These are phyloP conservation scores for Huntiella abstrusa DNA, from an alignment of 2,329 filamentous ascomycete species.

Conservation along the genomic window DNA sequence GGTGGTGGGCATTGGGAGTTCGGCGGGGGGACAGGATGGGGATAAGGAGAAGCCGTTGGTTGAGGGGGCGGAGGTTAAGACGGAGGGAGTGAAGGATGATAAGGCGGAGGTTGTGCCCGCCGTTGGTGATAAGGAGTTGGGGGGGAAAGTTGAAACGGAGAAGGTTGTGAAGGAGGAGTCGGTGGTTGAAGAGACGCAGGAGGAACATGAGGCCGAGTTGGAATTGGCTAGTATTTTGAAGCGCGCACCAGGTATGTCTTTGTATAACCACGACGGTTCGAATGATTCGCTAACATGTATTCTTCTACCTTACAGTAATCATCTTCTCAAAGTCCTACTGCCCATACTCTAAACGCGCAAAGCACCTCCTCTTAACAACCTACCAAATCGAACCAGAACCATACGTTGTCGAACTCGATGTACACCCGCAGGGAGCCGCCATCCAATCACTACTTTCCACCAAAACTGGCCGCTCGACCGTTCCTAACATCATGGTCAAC, in stretches of 20 bases:
- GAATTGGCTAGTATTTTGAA: conserved; percentile 68
- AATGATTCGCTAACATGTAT: conserved; percentile 1
- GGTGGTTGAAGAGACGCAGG: conserved; percentile 27
- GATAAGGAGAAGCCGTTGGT: conserved; percentile 19
- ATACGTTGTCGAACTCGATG: conserved; percentile 77
- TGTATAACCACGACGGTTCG: conserved; percentile 4
- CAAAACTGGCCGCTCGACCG: conserved; percentile 64
- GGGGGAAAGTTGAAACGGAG: conserved; percentile 1
- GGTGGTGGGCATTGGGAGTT: conserved; percentile 39
- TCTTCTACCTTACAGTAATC: conserved; percentile 41
- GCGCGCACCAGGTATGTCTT: conserved; percentile 56
- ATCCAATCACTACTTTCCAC: conserved; percentile 55
- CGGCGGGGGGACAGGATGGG: conserved; percentile 33
- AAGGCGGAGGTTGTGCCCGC: conserved; percentile 19
- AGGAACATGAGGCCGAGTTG: conserved; percentile 45
- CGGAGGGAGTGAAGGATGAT: conserved; percentile 14
- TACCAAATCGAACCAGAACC: conserved; percentile 71
- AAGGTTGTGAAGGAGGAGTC: conserved; percentile 18
- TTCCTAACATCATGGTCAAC: conserved; percentile 81
- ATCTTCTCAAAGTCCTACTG: conserved; percentile 96
- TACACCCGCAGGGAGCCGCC: conserved; percentile 51
- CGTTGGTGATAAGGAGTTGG: conserved; percentile 38
- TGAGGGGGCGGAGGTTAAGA: conserved; percentile 25
- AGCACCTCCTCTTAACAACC: conserved; percentile 62
- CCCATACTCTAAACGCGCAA: conserved; percentile 68